A percentile compares a stretch with the other conserved stretches of the same genome.
These are phyloP conservation scores for Trametes cubensis DNA, from an alignment of 768 basidiomycete species.

Conservation along the genomic window DNA sequence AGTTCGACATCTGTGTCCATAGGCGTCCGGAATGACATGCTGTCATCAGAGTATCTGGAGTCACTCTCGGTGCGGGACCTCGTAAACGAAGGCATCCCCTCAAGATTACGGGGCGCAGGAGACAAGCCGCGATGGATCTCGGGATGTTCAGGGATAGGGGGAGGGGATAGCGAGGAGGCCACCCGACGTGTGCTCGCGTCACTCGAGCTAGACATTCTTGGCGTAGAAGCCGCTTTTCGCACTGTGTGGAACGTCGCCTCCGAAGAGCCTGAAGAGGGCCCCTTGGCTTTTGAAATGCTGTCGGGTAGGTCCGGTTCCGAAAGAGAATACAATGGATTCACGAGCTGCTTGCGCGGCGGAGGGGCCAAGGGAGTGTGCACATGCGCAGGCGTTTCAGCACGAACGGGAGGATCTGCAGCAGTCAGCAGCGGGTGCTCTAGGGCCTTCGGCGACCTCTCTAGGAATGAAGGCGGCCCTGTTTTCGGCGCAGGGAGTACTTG, in stretches of 20 bases:
- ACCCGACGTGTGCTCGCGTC: constrained; percentile 7
- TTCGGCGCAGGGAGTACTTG: not conserved
- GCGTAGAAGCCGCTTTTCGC: constrained; percentile 30
- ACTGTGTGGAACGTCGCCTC: constrained; percentile 27
- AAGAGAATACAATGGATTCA: constrained; percentile 53
- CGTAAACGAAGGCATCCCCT: constrained; percentile 24
- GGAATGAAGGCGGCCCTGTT: not conserved
- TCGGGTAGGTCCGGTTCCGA: constrained; percentile 58
- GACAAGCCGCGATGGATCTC: constrained; percentile 29
- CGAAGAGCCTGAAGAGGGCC: constrained; percentile 19
- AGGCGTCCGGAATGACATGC: constrained; percentile 36
- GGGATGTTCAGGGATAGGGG: constrained; percentile 41
- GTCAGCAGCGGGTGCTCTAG: constrained; percentile 12
- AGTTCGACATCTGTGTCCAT: constrained; percentile 32
- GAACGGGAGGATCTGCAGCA: constrained; percentile 43
- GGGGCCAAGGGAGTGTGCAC: constrained; percentile 62
- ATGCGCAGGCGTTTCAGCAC: constrained; percentile 69
- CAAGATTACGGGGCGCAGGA: constrained; percentile 23
- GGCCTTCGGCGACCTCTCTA: constrained; percentile 12
- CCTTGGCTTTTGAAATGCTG: constrained; percentile 20
- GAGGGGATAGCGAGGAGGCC: constrained; percentile 43
- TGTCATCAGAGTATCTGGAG: constrained; percentile 40
- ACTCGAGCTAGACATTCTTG: constrained; percentile 24
- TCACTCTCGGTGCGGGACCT: constrained; percentile 26
- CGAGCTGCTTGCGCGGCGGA: constrained; percentile 58